These are phyloP conservation scores for Vigna reflexopilosa DNA, from an alignment of 306 rosid genomes.

Conservation along the genomic window DNA sequence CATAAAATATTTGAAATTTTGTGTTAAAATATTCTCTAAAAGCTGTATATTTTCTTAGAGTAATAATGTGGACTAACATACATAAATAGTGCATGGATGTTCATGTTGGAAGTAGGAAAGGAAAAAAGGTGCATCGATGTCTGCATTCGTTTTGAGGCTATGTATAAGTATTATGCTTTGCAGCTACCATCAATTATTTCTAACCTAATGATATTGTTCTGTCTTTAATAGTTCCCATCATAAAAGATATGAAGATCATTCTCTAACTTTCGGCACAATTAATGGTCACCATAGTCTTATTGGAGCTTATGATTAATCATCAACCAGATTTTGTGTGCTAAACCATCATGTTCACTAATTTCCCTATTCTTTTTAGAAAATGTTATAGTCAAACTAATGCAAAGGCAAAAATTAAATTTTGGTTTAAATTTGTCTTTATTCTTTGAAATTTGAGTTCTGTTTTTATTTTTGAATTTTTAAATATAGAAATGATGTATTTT, in stretches of 20 bases:
- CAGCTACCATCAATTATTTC: not conserved
- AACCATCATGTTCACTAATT: not conserved
- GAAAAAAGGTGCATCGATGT: not conserved
- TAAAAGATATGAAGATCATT: conserved; percentile 9
- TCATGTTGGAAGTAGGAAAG: too few relatives aligned
- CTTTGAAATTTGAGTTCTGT: too few relatives aligned
- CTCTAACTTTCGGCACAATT: conserved; percentile 43
- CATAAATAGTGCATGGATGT: too few relatives aligned
- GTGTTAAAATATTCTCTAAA: too few relatives aligned
- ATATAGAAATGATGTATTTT: not conserved
- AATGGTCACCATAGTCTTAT: conserved; percentile 40
- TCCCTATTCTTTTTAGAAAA: not conserved
- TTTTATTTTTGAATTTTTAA: too few relatives aligned
- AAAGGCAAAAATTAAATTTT: not conserved
- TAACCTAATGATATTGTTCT: conserved; percentile 17
- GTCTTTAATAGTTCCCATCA: conserved; percentile 17
- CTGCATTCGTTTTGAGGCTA: not conserved
- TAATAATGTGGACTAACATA: too few relatives aligned
- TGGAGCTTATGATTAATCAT: conserved; percentile 33
- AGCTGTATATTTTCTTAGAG: too few relatives aligned
- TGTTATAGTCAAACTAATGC: not conserved
- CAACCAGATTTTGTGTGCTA: conserved; percentile 5
- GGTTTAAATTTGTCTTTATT: too few relatives aligned
- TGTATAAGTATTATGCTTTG: not conserved
- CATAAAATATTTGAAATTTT: too few relatives aligned